phyloP scores from a whole-genome alignment of 768 basidiomycete species.

The Trametopsis cervina region DNA sequence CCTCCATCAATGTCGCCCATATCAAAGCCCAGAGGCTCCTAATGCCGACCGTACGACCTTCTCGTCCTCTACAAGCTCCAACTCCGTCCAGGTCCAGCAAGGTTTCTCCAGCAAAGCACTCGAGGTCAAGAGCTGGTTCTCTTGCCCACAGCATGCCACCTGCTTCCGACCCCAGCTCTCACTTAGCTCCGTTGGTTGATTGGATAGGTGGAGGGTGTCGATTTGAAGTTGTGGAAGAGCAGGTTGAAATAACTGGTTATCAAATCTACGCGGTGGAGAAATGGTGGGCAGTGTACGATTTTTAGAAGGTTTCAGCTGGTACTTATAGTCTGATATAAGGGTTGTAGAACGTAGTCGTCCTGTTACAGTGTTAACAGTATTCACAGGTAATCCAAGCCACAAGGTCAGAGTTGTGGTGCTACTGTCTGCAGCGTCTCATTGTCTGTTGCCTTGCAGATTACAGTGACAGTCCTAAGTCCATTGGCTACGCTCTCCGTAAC shows the following conservation, averaged over 20 bases:
- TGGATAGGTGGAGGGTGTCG: constrained; percentile 39
- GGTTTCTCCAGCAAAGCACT: constrained; percentile 13
- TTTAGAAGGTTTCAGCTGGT: too few species aligned
- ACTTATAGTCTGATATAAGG: constrained; percentile 32
- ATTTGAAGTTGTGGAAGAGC: constrained; percentile 44
- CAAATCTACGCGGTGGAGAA: constrained; percentile 87
- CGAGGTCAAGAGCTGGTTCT: constrained; percentile 20
- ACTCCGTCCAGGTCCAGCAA: constrained; percentile 11
- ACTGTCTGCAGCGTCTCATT: neutral
- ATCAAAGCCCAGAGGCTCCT: constrained; percentile 12
- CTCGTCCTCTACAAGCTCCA: neutral
- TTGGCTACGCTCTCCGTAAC: constrained; percentile 31
- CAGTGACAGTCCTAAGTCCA: constrained; percentile 49
- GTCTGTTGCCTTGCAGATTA: constrained; percentile 37
- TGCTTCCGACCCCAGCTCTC: constrained; percentile 15
- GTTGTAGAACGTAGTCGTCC: constrained; percentile 59
- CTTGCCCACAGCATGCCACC: constrained; percentile 11
- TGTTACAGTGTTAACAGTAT: constrained; percentile 60
- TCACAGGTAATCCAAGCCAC: constrained; percentile 69
- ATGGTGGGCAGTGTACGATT: constrained; percentile 46
- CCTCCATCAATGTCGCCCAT: constrained; percentile 9
- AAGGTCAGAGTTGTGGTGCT: constrained; percentile 41
- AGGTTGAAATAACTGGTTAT: constrained; percentile 50
- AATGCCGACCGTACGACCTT: constrained; percentile 21
- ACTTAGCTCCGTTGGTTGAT: constrained; percentile 10